phyloP scores from a whole-genome alignment of 2,329 filamentous ascomycete species.

The Fusarium mundagurra region DNA sequence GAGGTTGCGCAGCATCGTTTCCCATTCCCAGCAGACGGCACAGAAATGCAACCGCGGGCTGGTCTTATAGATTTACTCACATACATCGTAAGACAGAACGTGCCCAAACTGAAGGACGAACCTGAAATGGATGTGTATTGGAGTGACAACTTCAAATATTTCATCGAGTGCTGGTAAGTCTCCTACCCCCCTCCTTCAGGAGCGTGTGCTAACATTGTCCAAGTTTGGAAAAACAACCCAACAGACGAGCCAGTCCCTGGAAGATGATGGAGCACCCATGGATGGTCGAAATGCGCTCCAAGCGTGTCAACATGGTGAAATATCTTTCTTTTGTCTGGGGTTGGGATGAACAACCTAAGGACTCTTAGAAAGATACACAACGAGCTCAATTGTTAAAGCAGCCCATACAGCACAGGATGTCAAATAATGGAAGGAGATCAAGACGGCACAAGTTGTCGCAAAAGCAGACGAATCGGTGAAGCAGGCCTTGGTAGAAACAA shows the following conservation, averaged over 20 bases:
- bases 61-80: slow-evolving; percentile 95
- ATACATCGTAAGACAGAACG: slow-evolving; percentile 95
- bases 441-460: neutral
- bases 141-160: slow-evolving; percentile 99
- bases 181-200: neutral
- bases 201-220: slow-evolving; percentile 36
- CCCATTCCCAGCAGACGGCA: slow-evolving; percentile 96
- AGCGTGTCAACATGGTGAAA: slow-evolving; percentile 96
- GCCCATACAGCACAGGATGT: neutral
- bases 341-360: slow-evolving; percentile 69
- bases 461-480: neutral
- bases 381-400: slow-evolving; percentile 7
- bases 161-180: slow-evolving; percentile 97
- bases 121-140: slow-evolving; percentile 88
- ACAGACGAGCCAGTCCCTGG: slow-evolving; percentile 91
- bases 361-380: slow-evolving; percentile 34
- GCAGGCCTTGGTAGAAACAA: neutral
- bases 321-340: slow-evolving; percentile 97
- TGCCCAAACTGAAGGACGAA: slow-evolving; percentile 96
- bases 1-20: slow-evolving; percentile 99
- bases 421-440: neutral
- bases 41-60: slow-evolving; percentile 92
- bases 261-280: slow-evolving; percentile 99
- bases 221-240: slow-evolving; percentile 93
- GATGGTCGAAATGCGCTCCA: slow-evolving; percentile 96